Percentiles rank a stretch among this genome's conserved stretches.
Conservation (phyloP, 495 filamentous ascomycete species). For the Xylaria telfairii region DNA sequence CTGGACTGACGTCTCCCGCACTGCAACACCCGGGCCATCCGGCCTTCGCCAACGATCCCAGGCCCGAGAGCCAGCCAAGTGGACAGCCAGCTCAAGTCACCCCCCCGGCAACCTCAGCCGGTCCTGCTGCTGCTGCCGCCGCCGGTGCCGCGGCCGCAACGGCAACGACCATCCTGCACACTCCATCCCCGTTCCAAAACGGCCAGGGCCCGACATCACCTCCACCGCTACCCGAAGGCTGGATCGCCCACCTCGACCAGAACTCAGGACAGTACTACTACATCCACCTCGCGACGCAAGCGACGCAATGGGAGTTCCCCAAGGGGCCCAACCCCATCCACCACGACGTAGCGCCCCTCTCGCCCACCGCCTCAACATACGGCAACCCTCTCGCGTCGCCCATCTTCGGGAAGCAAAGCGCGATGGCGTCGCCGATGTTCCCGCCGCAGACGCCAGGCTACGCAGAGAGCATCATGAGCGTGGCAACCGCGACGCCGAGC, state of each 20-base stretch:
- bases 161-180: slow-evolving; percentile 41
- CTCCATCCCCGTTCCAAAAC: slow-evolving; percentile 50
- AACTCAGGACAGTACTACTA: slow-evolving; percentile 99
- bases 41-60: slow-evolving; percentile 83
- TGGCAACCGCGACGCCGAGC: slow-evolving; percentile 73
- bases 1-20: slow-evolving; percentile 52
- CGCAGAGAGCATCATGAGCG: slow-evolving; percentile 77
- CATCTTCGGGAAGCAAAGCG: slow-evolving; percentile 70
- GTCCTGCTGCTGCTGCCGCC: slow-evolving; percentile 11
- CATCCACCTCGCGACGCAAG: slow-evolving; percentile 93
- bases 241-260: slow-evolving; percentile 96
- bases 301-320: slow-evolving; percentile 98
- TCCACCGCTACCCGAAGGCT: slow-evolving; percentile 93
- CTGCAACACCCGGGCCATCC: slow-evolving; percentile 69
- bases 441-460: slow-evolving; percentile 74
- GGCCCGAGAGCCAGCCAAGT: slow-evolving; percentile 47
- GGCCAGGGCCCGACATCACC: slow-evolving; percentile 76
- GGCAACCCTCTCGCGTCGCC: slow-evolving; percentile 79
- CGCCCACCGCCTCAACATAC: slow-evolving; percentile 79
- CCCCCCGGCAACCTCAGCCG: background rate
- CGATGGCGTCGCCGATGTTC: slow-evolving; percentile 77
- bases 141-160: background rate
- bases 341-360: slow-evolving; percentile 77
- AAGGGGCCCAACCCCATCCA: slow-evolving; percentile 87
- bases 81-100: slow-evolving; percentile 51